Evolutionary conservation across 257 asterid genomes (phyloP).

Genomic region (Eustoma russellianum): DNA sequence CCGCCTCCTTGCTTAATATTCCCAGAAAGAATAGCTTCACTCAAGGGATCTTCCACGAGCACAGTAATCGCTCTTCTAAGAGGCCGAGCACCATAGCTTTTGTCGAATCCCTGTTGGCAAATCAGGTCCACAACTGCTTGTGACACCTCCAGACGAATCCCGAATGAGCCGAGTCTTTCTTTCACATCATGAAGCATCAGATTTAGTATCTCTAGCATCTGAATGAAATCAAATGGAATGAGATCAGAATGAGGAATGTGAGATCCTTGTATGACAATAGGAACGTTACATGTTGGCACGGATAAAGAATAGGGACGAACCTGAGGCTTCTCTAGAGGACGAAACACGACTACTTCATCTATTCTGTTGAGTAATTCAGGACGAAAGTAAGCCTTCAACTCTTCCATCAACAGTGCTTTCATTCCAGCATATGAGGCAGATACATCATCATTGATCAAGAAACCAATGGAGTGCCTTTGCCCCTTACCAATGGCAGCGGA

Average conservation of each 20-base stretch:
- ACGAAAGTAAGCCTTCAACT: slow-evolving; percentile 86
- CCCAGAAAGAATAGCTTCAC: slow-evolving; percentile 80
- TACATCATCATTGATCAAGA: slow-evolving; percentile 48
- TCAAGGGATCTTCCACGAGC: slow-evolving; percentile 63
- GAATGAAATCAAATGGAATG: slow-evolving; percentile 7
- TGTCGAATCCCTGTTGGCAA: slow-evolving; percentile 84
- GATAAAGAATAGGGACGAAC: slow-evolving; percentile 25
- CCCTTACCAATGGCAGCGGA: slow-evolving; percentile 87
- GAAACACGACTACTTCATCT: slow-evolving; percentile 96
- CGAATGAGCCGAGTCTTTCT: slow-evolving; percentile 53
- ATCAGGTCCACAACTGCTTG: slow-evolving; percentile 56
- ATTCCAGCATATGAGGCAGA: slow-evolving; percentile 65
- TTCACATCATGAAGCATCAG: slow-evolving; percentile 80
- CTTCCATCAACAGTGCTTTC: slow-evolving; percentile 83
- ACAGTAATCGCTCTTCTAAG: slow-evolving; percentile 81
- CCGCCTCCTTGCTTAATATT: slow-evolving; percentile 56
- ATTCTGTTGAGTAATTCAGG: slow-evolving; percentile 92
- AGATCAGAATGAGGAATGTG: too few species aligned
- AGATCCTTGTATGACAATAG: background rate
- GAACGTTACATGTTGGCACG: background rate
- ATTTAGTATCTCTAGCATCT: slow-evolving; percentile 82
- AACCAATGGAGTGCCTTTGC: slow-evolving; percentile 54
- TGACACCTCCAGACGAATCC: slow-evolving; percentile 80
- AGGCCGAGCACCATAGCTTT: slow-evolving; percentile 92
- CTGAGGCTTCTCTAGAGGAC: slow-evolving; percentile 89